phyloP scores from a whole-genome alignment of 2,329 filamentous ascomycete genomes.

The Penicillium aurantiogriseum region DNA sequence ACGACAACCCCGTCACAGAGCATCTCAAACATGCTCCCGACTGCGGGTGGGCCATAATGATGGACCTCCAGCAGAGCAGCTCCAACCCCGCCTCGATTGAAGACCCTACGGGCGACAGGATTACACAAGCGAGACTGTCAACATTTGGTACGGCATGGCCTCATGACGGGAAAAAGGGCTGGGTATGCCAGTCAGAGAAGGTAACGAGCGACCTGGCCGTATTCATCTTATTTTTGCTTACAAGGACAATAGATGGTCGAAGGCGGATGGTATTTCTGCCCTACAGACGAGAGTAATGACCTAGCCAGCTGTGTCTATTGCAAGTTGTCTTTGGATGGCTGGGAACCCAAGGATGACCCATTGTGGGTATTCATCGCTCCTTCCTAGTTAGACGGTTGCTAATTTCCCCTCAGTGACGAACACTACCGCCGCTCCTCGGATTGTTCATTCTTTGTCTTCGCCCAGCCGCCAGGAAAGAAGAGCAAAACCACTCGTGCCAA shows the following conservation, averaged over 20 bases:
- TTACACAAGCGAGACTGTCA: constrained; percentile 73
- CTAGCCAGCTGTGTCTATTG: constrained; percentile 92
- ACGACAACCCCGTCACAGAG: constrained; percentile 78
- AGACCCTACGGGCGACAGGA: constrained; percentile 69
- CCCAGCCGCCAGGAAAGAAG: constrained; percentile 51
- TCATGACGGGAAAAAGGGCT: constrained; percentile 81
- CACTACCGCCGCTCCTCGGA: constrained; percentile 75
- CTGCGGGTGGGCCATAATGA: constrained; percentile 83
- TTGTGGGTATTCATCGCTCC: constrained; percentile 56
- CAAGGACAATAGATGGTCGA: constrained; percentile 66
- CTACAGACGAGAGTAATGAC: constrained; percentile 77
- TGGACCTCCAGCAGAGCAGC: constrained; percentile 53
- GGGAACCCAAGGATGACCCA: constrained; percentile 90
- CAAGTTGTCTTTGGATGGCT: constrained; percentile 82
- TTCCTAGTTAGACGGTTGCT: constrained; percentile 14
- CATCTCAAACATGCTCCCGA: constrained; percentile 78
- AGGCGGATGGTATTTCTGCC: constrained; percentile 92
- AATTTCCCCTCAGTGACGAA: constrained; percentile 63
- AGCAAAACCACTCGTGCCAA: constrained; percentile 57
- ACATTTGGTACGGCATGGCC: constrained; percentile 89
- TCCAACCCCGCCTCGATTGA: constrained; percentile 55
- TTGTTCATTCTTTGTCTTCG: constrained; percentile 78
- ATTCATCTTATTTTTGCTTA: constrained; percentile 16
- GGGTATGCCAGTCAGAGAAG: constrained; percentile 87
- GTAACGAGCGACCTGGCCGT: constrained; percentile 47